Conservation (phyloP, 1,139 yeast species). For the Pichia sp. region DNA sequence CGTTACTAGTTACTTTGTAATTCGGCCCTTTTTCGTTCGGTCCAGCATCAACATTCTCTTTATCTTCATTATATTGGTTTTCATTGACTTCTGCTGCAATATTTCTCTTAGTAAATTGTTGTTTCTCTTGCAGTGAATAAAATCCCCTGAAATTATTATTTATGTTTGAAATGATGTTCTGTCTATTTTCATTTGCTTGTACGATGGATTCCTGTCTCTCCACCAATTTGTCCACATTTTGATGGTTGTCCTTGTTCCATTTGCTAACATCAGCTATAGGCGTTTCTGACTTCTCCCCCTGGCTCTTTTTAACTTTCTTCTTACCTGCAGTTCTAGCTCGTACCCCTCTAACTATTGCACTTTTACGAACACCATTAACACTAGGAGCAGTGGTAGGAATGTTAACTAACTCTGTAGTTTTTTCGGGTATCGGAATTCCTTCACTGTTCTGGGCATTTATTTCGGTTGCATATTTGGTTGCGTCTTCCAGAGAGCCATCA, state of each 20-base stretch:
- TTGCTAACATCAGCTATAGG: neutral
- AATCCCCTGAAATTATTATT: slow-evolving; percentile 13
- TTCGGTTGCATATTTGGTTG: slow-evolving; percentile 73
- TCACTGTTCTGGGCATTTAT: slow-evolving; percentile 59
- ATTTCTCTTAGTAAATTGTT: slow-evolving; percentile 13
- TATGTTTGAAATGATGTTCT: slow-evolving; percentile 1
- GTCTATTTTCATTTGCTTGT: slow-evolving; percentile 1
- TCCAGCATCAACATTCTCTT: neutral
- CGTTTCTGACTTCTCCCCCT: neutral
- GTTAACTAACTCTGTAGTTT: slow-evolving; percentile 55
- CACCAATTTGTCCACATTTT: neutral
- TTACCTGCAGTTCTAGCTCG: slow-evolving; percentile 22
- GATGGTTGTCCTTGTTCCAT: neutral
- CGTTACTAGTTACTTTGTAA: slow-evolving; percentile 5
- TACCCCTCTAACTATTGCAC: slow-evolving; percentile 54
- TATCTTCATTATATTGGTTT: slow-evolving; percentile 18
- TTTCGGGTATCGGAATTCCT: slow-evolving; percentile 62
- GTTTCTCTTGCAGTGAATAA: slow-evolving; percentile 16
- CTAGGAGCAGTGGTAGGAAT: slow-evolving; percentile 54
- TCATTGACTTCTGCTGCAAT: neutral
- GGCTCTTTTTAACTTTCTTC: slow-evolving; percentile 1
- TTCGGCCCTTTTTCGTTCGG: neutral
- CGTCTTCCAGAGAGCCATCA: slow-evolving; percentile 62
- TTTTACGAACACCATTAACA: slow-evolving; percentile 36
- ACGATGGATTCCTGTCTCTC: slow-evolving; percentile 8